Evolutionary conservation across 2,329 filamentous ascomycete genomes (phyloP).

Genomic region (Epichloe sibirici): DNA sequence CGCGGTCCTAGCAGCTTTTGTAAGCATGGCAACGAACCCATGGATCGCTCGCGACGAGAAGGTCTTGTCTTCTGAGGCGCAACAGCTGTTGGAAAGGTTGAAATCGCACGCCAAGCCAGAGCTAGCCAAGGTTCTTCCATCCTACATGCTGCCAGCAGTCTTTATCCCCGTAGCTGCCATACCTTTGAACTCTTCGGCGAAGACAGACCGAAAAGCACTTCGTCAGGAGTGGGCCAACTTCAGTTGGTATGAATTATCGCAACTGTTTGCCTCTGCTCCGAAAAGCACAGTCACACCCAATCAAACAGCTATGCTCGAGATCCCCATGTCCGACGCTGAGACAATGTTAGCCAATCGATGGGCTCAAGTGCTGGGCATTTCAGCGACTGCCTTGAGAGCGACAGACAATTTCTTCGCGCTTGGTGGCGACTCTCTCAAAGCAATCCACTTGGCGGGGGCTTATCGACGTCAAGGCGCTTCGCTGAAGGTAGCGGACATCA

Average conservation of each 20-base stretch:
- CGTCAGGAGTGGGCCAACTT: neutral
- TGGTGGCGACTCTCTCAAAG: slow-evolving; percentile 1
- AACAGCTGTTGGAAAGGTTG: too few relatives aligned
- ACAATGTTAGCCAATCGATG: slow-evolving; percentile 10
- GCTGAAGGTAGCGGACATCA: neutral
- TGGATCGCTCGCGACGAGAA: too few relatives aligned
- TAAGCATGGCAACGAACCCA: too few relatives aligned
- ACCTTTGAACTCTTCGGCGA: neutral
- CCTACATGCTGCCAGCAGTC: neutral
- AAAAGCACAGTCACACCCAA: neutral
- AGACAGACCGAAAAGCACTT: neutral
- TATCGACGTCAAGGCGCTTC: neutral
- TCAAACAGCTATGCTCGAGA: neutral
- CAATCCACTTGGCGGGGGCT: neutral
- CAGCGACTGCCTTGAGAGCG: too few relatives aligned
- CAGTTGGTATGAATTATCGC: neutral
- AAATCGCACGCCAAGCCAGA: too few relatives aligned
- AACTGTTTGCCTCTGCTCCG: neutral
- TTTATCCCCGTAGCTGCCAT: neutral
- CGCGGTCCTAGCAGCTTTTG: too few relatives aligned
- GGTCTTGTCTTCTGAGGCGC: too few relatives aligned
- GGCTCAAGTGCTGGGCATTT: too few relatives aligned
- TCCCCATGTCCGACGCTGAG: neutral
- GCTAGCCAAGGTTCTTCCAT: neutral
- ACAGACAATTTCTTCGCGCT: slow-evolving; percentile 17